Evolutionary conservation across 1,139 yeast species (phyloP).

Genomic region (Wickerhamomyces sp.): DNA sequence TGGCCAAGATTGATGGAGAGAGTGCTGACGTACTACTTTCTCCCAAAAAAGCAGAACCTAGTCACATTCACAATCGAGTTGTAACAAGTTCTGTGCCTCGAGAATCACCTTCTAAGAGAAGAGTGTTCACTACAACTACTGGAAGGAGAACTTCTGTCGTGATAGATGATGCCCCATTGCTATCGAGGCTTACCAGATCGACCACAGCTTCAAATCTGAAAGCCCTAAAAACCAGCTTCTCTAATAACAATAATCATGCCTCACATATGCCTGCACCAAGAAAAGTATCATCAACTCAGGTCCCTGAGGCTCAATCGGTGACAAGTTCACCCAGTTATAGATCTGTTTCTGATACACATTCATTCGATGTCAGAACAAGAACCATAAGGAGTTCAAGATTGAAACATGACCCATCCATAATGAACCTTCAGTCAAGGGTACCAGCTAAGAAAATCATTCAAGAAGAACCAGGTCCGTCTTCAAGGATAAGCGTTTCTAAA

Average conservation of each 20-base stretch:
- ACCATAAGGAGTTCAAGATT: constrained; percentile 17
- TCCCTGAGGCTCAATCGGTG: neutral
- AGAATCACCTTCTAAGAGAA: constrained; percentile 5
- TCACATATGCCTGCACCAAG: neutral
- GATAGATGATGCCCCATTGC: constrained; percentile 14
- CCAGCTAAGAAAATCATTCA: neutral
- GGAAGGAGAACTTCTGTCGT: neutral
- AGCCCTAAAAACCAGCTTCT: constrained; percentile 1
- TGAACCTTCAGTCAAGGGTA: constrained; percentile 7
- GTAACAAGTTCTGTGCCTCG: neutral
- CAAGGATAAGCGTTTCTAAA: constrained; percentile 9
- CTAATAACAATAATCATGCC: neutral
- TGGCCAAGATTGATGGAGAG: neutral
- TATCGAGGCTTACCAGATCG: constrained; percentile 19
- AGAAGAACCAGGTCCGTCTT: neutral
- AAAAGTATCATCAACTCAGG: neutral
- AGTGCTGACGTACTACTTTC: neutral
- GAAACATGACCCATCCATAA: constrained; percentile 14
- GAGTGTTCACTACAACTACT: neutral
- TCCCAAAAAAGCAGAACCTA: neutral
- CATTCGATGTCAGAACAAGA: constrained; percentile 1
- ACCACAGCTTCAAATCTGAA: constrained; percentile 19
- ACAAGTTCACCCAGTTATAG: constrained; percentile 1
- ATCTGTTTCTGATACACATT: constrained; percentile 7
- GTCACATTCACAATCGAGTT: neutral